These are phyloP conservation scores for Dalbergia cultrata DNA, from an alignment of 306 rosid genomes.

Conservation along the genomic window DNA sequence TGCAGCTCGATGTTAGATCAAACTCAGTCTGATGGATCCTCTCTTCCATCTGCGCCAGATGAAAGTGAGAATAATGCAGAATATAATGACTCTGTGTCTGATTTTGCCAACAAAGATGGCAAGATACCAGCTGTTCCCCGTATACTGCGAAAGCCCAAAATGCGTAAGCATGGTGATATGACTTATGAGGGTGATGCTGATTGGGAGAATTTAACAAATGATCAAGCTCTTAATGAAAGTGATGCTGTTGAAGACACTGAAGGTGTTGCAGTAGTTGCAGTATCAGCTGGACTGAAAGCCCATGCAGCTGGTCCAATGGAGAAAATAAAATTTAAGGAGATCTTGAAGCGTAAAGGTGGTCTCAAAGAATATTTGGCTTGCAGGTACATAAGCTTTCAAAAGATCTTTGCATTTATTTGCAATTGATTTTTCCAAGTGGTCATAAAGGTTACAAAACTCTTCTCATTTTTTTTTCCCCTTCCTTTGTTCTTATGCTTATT, in stretches of 20 bases:
- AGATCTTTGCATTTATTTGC: constrained; percentile 41
- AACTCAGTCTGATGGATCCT: constrained; percentile 54
- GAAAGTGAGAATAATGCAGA: constrained; percentile 69
- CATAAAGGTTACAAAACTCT: constrained; percentile 19
- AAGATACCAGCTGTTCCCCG: constrained; percentile 67
- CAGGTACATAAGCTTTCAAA: constrained; percentile 68
- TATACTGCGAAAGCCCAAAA: constrained; percentile 64
- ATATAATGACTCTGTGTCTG: constrained; percentile 63
- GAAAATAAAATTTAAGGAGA: constrained; percentile 92
- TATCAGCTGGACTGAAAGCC: constrained; percentile 94
- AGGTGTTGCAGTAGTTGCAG: constrained; percentile 87
- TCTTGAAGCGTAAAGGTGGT: constrained; percentile 96
- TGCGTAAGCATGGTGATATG: constrained; percentile 92
- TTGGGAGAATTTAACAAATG: constrained; percentile 80
- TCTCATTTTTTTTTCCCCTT: constrained; percentile 28
- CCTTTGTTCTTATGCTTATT: constrained; percentile 11
- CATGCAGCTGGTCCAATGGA: constrained; percentile 86
- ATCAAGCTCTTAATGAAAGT: constrained; percentile 58
- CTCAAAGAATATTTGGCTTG: constrained; percentile 89
- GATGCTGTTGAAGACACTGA: constrained; percentile 72
- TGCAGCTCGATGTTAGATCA: constrained; percentile 54
- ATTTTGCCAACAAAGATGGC: constrained; percentile 56
- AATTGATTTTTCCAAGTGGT: constrained; percentile 44
- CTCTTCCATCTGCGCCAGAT: constrained; percentile 62
- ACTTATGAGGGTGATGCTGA: constrained; percentile 99